phyloP scores from a whole-genome alignment of 495 filamentous ascomycete genomes.

The Neurospora discreta region DNA sequence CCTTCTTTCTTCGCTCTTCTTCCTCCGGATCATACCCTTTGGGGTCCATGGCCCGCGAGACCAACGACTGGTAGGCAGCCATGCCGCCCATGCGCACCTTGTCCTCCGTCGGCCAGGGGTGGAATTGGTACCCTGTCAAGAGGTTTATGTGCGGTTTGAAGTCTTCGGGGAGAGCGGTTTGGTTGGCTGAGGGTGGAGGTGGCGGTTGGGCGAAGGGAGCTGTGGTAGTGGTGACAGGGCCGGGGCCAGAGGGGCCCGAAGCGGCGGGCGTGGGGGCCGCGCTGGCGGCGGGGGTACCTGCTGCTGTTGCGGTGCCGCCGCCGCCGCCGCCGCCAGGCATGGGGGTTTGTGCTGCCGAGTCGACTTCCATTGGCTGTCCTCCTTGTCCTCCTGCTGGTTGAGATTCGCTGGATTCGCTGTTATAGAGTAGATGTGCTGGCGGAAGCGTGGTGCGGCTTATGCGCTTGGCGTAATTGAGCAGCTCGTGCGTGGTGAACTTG shows the following conservation, averaged over 20 bases:
- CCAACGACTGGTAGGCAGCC: conserved; percentile 42
- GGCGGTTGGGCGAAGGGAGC: background rate
- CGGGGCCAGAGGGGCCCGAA: background rate
- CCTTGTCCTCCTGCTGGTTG: background rate
- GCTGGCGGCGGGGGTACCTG: background rate
- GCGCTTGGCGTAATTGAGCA: conserved; percentile 60
- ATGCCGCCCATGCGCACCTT: conserved; percentile 53
- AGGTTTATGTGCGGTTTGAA: conserved; percentile 43
- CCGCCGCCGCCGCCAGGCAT: background rate
- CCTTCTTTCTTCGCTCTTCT: conserved; percentile 32
- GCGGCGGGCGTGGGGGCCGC: conserved; percentile 5
- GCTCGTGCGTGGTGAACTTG: conserved; percentile 50
- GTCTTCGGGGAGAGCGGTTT: conserved; percentile 22
- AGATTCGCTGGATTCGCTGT: background rate
- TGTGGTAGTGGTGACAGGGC: background rate
- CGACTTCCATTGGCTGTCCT: background rate
- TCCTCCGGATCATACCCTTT: conserved; percentile 42
- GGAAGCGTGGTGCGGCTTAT: conserved; percentile 66
- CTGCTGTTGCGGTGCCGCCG: conserved; percentile 11
- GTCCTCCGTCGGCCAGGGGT: conserved; percentile 59
- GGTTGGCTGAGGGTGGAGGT: conserved; percentile 1
- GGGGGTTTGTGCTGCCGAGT: conserved; percentile 10
- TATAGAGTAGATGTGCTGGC: conserved; percentile 33
- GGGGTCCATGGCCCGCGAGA: conserved; percentile 47
- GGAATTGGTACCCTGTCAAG: conserved; percentile 37